Evolutionary conservation across 129 eudicot species (phyloP).

Genomic region (Tanacetum coccineum): DNA sequence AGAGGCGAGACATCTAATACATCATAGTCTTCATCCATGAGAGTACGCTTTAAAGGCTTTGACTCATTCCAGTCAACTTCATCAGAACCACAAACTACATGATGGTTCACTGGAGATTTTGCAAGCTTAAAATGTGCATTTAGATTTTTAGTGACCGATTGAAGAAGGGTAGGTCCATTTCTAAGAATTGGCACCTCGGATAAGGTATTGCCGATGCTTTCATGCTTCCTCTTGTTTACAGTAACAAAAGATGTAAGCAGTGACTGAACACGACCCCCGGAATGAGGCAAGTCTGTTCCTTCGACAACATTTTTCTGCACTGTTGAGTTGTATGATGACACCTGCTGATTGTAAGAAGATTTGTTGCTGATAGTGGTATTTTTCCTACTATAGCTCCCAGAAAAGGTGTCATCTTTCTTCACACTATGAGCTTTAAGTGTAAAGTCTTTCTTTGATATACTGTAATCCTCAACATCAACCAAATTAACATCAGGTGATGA

Average conservation of each 20-base stretch:
- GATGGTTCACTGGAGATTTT: conserved; percentile 27
- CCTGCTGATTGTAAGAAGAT: conserved; percentile 28
- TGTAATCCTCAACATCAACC: conserved; percentile 26
- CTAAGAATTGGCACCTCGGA: no score
- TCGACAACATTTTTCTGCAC: conserved; percentile 25
- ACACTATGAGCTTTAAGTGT: no score
- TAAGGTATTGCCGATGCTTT: no score
- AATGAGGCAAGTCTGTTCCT: conserved; percentile 24
- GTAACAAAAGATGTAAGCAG: no score
- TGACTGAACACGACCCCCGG: conserved; percentile 48
- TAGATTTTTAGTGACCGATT: conserved; percentile 27
- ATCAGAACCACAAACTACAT: conserved; percentile 30
- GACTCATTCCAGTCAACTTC: conserved; percentile 31
- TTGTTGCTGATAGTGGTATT: conserved; percentile 21
- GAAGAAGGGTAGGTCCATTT: conserved; percentile 38
- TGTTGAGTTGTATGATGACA: conserved; percentile 21
- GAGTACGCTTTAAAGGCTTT: conserved; percentile 26
- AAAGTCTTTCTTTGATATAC: no score
- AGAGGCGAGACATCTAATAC: conserved; percentile 30
- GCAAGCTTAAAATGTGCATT: conserved; percentile 21
- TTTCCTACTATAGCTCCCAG: no score
- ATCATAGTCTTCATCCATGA: conserved; percentile 21
- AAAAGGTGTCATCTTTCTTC: no score
- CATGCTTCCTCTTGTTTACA: no score
- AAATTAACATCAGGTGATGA: conserved; percentile 32